phyloP scores from a whole-genome alignment of 805 yeast genomes.

The Lipomyces sp. region DNA sequence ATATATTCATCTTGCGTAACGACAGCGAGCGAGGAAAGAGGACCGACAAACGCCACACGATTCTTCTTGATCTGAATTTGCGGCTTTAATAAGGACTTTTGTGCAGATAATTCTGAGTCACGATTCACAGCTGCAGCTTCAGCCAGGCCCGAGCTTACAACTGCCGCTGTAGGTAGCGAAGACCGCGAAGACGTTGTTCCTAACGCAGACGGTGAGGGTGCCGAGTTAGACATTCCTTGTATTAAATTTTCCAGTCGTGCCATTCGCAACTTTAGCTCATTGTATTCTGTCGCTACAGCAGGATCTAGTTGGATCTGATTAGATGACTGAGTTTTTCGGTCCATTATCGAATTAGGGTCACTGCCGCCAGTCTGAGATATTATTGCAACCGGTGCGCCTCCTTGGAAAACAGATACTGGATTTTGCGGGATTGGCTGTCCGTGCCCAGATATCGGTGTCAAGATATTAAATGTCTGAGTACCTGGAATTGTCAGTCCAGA shows the following conservation, averaged over 20 bases:
- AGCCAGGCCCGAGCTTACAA: neutral
- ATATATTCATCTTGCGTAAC: slow-evolving; percentile 17
- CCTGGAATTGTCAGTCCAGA: slow-evolving; percentile 11
- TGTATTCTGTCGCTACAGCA: slow-evolving; percentile 12
- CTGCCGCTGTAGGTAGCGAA: neutral
- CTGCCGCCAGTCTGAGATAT: neutral
- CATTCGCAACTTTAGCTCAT: slow-evolving; percentile 30
- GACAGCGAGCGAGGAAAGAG: slow-evolving; percentile 11
- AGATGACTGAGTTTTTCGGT: neutral
- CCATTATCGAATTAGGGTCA: neutral
- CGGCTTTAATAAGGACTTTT: slow-evolving; percentile 4
- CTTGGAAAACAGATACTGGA: neutral
- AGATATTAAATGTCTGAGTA: slow-evolving; percentile 17
- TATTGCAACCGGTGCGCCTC: neutral
- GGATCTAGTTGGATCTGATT: neutral
- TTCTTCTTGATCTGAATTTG: slow-evolving; percentile 24
- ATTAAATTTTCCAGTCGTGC: slow-evolving; percentile 25
- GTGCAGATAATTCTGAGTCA: neutral
- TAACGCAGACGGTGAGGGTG: neutral
- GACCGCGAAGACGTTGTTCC: neutral
- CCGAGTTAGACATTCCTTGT: neutral
- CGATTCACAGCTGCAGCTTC: neutral
- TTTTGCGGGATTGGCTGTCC: neutral
- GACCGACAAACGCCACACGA: slow-evolving; percentile 28
- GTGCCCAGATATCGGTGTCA: neutral